Conservation (phyloP, 139 green algal genomes). For the Volvox africanus region DNA sequence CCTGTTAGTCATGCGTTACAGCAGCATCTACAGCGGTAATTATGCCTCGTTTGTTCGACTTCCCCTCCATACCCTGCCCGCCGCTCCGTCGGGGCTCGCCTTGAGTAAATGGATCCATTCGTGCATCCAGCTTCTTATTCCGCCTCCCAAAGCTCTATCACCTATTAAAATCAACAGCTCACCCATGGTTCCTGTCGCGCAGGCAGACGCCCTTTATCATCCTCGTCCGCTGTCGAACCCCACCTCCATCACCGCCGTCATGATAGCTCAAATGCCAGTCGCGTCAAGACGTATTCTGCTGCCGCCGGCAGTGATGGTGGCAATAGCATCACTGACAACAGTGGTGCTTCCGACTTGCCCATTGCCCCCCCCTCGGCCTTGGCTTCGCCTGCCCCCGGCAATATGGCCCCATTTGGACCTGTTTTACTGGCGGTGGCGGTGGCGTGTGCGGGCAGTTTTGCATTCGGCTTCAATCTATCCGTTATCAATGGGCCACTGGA, state of each 20-base stretch:
- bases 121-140: not conserved
- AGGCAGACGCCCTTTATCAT: not conserved
- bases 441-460: constrained; percentile 79
- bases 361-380: not conserved
- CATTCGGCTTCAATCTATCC: constrained; percentile 90
- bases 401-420: constrained; percentile 36
- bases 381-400: not conserved
- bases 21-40: not conserved
- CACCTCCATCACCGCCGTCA: not conserved
- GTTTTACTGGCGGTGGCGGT: constrained; percentile 73
- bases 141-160: not conserved
- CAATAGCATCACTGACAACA: not conserved
- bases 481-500: constrained; percentile 94
- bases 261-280: not conserved
- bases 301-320: not conserved
- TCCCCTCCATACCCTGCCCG: not conserved
- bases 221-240: not conserved
- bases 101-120: not conserved
- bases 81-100: not conserved
- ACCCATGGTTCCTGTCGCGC: not conserved
- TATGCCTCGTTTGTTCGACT: not conserved
- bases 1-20: not conserved
- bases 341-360: not conserved
- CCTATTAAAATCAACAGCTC: not conserved
- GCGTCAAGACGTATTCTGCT: constrained; percentile 5